Evolutionary conservation across 2,329 filamentous ascomycete genomes (phyloP).

Genomic region (Cordyceps farinosa): DNA sequence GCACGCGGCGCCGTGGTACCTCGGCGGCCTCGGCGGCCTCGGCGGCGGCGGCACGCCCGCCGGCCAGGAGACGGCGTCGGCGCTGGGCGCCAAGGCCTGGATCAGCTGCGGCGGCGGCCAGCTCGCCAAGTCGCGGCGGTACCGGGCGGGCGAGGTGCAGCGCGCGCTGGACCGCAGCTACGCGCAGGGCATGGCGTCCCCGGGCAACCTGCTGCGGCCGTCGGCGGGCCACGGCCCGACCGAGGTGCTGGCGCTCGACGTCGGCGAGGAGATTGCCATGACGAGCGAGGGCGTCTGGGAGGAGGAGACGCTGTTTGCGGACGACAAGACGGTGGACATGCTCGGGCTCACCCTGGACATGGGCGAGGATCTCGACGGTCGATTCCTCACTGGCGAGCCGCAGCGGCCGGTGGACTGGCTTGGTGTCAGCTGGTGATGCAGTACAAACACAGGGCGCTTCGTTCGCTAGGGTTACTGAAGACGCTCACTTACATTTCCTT

Average conservation of each 20-base stretch:
- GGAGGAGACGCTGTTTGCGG: constrained; percentile 6
- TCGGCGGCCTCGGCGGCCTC: constrained; percentile 54
- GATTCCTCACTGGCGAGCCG: not conserved
- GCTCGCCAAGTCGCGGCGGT: constrained; percentile 47
- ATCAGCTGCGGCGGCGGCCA: constrained; percentile 58
- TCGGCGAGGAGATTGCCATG: constrained; percentile 42
- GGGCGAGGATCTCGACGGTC: not conserved
- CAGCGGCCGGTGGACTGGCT: not conserved
- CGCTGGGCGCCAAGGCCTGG: constrained; percentile 54
- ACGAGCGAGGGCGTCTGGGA: constrained; percentile 38
- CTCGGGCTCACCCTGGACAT: not conserved
- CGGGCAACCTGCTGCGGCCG: not conserved
- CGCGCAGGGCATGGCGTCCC: constrained; percentile 16
- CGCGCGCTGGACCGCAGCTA: constrained; percentile 28
- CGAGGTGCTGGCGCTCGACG: constrained; percentile 39
- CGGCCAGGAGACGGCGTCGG: constrained; percentile 53
- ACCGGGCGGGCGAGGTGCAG: constrained; percentile 43
- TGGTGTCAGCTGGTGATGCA: not conserved
- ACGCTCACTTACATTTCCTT: too few species aligned
- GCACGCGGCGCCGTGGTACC: constrained; percentile 56
- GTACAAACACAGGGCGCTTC: too few species aligned
- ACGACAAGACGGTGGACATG: not conserved
- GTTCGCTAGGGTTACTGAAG: too few species aligned
- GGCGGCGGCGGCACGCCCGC: constrained; percentile 47
- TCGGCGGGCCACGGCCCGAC: constrained; percentile 26